Conservation (phyloP, 345 rosid species). For the Orychophragmus violaceus region DNA sequence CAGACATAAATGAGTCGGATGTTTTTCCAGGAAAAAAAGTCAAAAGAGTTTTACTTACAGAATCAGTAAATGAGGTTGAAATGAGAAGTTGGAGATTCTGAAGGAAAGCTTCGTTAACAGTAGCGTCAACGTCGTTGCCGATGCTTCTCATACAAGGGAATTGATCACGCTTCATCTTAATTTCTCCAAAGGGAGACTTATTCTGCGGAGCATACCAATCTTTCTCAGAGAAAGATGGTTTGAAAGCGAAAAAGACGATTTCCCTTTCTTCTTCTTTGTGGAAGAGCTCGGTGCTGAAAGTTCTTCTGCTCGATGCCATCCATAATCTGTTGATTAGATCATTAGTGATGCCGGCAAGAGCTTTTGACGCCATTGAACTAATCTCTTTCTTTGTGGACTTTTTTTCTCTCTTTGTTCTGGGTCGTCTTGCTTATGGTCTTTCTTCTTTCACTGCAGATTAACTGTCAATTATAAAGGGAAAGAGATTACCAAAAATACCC, state of each 20-base stretch:
- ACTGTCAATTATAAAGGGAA: neutral
- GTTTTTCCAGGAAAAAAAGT: neutral
- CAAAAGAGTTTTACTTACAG: neutral
- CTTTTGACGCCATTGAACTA: slow-evolving; percentile 24
- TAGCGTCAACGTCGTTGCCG: slow-evolving; percentile 43
- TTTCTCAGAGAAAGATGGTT: slow-evolving; percentile 37
- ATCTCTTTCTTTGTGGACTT: neutral
- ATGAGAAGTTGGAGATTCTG: slow-evolving; percentile 20
- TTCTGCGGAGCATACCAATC: slow-evolving; percentile 35
- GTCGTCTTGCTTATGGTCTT: neutral
- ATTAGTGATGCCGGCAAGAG: slow-evolving; percentile 17
- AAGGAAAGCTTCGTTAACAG: slow-evolving; percentile 60
- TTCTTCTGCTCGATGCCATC: slow-evolving; percentile 31
- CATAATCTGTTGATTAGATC: slow-evolving; percentile 43
- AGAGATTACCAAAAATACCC: slow-evolving; percentile 12
- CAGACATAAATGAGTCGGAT: neutral
- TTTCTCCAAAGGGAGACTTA: slow-evolving; percentile 46
- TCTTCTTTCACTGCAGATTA: neutral
- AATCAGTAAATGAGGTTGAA: neutral
- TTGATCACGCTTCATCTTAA: slow-evolving; percentile 30
- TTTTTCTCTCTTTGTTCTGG: neutral
- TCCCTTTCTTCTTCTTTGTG: slow-evolving; percentile 11
- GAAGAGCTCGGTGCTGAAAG: slow-evolving; percentile 30
- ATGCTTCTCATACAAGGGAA: slow-evolving; percentile 58
- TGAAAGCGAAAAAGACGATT: slow-evolving; percentile 41